These are phyloP conservation scores for Tothia fuscella DNA, from an alignment of 2,329 filamentous ascomycete genomes.

Conservation along the genomic window DNA sequence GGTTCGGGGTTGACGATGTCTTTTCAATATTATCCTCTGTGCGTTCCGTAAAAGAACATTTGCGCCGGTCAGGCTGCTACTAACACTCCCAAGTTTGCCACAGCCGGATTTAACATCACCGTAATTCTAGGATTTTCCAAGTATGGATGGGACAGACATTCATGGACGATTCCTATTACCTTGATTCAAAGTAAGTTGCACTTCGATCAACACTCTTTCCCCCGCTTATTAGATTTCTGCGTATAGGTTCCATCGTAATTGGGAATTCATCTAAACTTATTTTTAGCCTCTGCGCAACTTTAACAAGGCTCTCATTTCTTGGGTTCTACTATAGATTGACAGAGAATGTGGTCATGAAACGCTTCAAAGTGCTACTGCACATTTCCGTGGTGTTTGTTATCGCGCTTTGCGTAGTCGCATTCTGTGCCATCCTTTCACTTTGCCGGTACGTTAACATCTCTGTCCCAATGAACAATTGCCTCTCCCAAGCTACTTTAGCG, in stretches of 20 bases:
- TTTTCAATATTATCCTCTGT: slow-evolving; percentile 7
- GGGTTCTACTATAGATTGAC: background rate
- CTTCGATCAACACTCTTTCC: background rate
- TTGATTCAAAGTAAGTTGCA: background rate
- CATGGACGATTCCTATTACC: slow-evolving; percentile 1
- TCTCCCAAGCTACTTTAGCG: background rate
- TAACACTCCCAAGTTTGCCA: background rate
- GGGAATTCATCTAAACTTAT: background rate
- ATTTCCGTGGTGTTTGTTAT: background rate
- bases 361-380: background rate
- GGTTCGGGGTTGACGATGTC: slow-evolving; percentile 9
- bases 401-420: background rate
- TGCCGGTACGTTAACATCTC: background rate
- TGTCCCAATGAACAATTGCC: background rate
- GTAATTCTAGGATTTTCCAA: slow-evolving; percentile 2
- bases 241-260: background rate
- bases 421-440: background rate
- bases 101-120: background rate
- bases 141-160: slow-evolving; percentile 8
- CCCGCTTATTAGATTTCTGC: background rate
- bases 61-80: background rate
- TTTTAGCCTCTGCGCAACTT: background rate
- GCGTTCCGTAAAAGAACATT: background rate
- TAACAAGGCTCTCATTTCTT: background rate
- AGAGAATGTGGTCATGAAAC: background rate